phyloP scores from a whole-genome alignment of 805 yeast genomes.

The Myxozyma neotropica region DNA sequence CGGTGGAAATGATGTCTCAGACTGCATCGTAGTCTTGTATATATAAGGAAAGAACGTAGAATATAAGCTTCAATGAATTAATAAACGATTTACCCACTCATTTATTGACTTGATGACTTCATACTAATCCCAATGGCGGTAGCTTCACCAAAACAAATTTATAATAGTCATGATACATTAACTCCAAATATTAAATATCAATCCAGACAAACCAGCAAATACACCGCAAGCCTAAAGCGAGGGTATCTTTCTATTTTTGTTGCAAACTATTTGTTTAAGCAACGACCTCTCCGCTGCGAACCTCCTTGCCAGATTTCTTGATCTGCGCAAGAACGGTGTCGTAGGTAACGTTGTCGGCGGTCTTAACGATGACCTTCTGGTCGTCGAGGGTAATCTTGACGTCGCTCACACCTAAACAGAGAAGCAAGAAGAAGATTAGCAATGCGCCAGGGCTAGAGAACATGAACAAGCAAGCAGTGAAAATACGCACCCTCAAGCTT shows the following conservation, averaged over 20 bases:
- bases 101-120: no score
- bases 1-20: not conserved
- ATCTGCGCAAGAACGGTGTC: conserved; percentile 81
- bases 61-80: not conserved
- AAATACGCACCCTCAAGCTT: conserved; percentile 26
- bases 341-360: conserved; percentile 58
- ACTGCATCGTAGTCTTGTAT: not conserved
- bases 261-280: conserved; percentile 41
- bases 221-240: no score
- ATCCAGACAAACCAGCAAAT: no score
- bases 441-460: not conserved
- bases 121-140: no score
- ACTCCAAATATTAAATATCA: no score
- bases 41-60: not conserved
- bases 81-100: not conserved
- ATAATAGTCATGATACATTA: no score
- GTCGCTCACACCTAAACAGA: conserved; percentile 62
- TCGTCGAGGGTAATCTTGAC: conserved; percentile 74
- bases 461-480: not conserved
- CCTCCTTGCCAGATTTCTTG: conserved; percentile 87
- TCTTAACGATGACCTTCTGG: conserved; percentile 79
- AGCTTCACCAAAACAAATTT: no score
- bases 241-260: no score
- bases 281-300: conserved; percentile 63
- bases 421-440: not conserved